These are phyloP conservation scores for Penicillium digitatum DNA, from an alignment of 2,329 filamentous ascomycete genomes.

Conservation along the genomic window DNA sequence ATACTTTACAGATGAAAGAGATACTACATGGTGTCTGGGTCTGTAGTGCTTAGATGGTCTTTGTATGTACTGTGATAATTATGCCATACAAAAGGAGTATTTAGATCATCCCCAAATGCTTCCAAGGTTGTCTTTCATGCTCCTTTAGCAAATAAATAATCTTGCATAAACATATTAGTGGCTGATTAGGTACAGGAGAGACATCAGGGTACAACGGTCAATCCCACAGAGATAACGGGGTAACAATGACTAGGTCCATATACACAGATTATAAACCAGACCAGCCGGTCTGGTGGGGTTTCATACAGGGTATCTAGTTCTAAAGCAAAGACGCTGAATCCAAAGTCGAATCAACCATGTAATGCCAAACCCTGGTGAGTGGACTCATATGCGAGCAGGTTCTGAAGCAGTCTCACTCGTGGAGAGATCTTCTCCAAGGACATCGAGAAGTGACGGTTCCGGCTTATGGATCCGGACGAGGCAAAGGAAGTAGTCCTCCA, in stretches of 20 bases:
- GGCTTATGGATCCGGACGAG: constrained; percentile 64
- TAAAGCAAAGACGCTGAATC: constrained; percentile 6
- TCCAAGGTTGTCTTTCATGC: background rate
- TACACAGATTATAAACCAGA: constrained; percentile 1
- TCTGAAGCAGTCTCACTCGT: constrained; percentile 12
- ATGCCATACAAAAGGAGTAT: background rate
- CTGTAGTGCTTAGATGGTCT: background rate
- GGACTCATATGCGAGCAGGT: background rate
- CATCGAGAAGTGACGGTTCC: constrained; percentile 22
- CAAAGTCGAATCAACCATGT: background rate
- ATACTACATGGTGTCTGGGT: background rate
- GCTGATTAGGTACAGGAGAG: background rate
- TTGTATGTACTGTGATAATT: background rate
- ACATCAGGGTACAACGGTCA: background rate
- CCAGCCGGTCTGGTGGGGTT: background rate
- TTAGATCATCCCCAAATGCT: background rate
- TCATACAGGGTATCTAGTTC: constrained; percentile 8
- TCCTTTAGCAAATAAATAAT: background rate
- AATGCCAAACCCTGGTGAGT: background rate
- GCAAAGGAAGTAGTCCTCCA: constrained; percentile 67
- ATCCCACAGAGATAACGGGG: background rate
- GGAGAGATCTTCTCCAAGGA: background rate
- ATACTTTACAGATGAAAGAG: background rate
- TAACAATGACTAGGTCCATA: background rate
- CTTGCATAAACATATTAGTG: background rate